These are phyloP conservation scores for Paramecium sexaurelia DNA, from an alignment of 73 alveolate genomes.

Conservation along the genomic window DNA sequence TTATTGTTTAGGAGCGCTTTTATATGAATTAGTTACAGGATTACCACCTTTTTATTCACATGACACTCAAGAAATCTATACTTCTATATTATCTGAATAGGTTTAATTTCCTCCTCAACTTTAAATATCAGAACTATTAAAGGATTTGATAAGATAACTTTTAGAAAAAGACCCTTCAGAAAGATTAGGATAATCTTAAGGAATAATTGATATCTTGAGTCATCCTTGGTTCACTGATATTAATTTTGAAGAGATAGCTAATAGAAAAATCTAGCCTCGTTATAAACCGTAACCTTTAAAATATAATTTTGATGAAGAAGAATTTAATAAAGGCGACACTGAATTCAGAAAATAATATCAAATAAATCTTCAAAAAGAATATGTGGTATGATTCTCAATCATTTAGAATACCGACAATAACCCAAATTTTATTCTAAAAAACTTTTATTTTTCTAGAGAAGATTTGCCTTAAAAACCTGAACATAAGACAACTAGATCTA, in stretches of 20 bases:
- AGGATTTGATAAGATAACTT: slow-evolving; percentile 74
- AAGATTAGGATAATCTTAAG: slow-evolving; percentile 81
- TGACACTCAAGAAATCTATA: slow-evolving; percentile 55
- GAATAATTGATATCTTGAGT: slow-evolving; percentile 62
- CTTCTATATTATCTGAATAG: slow-evolving; percentile 64
- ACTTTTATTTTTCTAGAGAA: slow-evolving; percentile 42
- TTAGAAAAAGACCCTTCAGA: slow-evolving; percentile 84
- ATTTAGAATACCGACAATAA: slow-evolving; percentile 25
- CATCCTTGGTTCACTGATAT: slow-evolving; percentile 64
- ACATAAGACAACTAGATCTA: not conserved
- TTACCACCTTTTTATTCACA: slow-evolving; percentile 71
- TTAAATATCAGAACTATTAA: slow-evolving; percentile 67
- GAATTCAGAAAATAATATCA: slow-evolving; percentile 62
- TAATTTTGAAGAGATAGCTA: slow-evolving; percentile 49
- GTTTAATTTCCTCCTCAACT: slow-evolving; percentile 50
- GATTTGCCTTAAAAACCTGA: not conserved
- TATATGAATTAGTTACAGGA: slow-evolving; percentile 74
- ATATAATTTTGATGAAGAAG: slow-evolving; percentile 69
- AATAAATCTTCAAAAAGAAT: not conserved
- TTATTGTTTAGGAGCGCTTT: slow-evolving; percentile 71
- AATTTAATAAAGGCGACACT: slow-evolving; percentile 64
- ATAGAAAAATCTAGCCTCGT: slow-evolving; percentile 55
- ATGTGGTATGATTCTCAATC: not conserved
- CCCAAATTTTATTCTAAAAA: not conserved
- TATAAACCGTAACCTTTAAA: slow-evolving; percentile 61